Evolutionary conservation across 2,329 filamentous ascomycete genomes (phyloP).

Genomic region (Calonectria hawksworthii): DNA sequence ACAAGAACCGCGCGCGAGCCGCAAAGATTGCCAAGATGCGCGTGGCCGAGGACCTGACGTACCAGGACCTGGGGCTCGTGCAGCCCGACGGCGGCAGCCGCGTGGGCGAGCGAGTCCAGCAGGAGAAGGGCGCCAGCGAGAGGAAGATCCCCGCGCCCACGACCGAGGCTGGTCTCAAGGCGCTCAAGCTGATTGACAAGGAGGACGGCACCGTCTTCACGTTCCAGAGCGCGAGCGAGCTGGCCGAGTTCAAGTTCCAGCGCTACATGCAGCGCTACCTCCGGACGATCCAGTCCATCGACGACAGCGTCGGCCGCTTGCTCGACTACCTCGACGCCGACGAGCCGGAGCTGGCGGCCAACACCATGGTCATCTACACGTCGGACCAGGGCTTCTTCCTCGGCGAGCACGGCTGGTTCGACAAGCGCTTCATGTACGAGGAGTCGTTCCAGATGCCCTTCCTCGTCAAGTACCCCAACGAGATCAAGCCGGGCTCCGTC

Average conservation of each 20-base stretch:
- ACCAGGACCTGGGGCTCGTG: slow-evolving; percentile 64
- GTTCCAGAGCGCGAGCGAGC: slow-evolving; percentile 56
- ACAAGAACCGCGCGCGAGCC: slow-evolving; percentile 65
- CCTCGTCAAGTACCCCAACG: slow-evolving; percentile 59
- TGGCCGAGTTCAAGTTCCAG: slow-evolving; percentile 68
- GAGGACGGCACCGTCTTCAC: slow-evolving; percentile 61
- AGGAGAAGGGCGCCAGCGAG: slow-evolving; percentile 43
- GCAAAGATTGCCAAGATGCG: slow-evolving; percentile 66
- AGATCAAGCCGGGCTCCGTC: slow-evolving; percentile 55
- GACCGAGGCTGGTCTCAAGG: slow-evolving; percentile 28
- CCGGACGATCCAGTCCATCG: slow-evolving; percentile 65
- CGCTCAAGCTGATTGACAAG: slow-evolving; percentile 57
- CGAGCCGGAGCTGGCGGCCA: slow-evolving; percentile 54
- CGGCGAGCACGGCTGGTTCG: slow-evolving; percentile 70
- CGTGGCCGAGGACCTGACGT: slow-evolving; percentile 65
- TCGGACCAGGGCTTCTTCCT: slow-evolving; percentile 70
- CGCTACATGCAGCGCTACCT: slow-evolving; percentile 70
- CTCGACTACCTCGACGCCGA: slow-evolving; percentile 59
- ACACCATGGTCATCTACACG: slow-evolving; percentile 67
- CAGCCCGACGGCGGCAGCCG: slow-evolving; percentile 63
- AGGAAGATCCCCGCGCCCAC: slow-evolving; percentile 44
- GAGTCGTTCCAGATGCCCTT: slow-evolving; percentile 71
- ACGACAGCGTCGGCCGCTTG: slow-evolving; percentile 65
- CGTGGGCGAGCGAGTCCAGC: slow-evolving; percentile 52
- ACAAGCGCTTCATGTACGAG: slow-evolving; percentile 72